Conservation (phyloP, 2,329 filamentous ascomycete species). For the Trichoderma sp. region DNA sequence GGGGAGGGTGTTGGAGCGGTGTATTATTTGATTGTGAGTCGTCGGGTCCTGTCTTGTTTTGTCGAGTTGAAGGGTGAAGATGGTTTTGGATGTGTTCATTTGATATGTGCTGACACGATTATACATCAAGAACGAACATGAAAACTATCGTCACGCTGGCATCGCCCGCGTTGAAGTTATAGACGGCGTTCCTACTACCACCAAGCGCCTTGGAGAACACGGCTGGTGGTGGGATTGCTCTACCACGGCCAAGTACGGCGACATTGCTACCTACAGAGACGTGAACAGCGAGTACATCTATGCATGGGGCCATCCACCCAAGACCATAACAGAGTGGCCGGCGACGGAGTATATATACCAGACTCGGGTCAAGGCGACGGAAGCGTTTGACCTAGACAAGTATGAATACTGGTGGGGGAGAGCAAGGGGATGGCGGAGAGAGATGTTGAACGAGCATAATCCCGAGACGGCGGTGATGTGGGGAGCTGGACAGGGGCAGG, state of each 20-base stretch:
- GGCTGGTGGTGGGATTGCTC: slow-evolving; percentile 38
- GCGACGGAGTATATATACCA: slow-evolving; percentile 36
- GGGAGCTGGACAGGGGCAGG: slow-evolving; percentile 39
- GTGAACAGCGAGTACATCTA: slow-evolving; percentile 40
- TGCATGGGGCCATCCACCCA: slow-evolving; percentile 39
- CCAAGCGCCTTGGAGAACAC: slow-evolving; percentile 27
- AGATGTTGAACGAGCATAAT: slow-evolving; percentile 32
- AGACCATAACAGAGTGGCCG: slow-evolving; percentile 27
- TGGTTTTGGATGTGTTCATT: not conserved
- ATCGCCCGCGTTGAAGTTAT: slow-evolving; percentile 37
- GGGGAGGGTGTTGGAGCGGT: slow-evolving; percentile 31
- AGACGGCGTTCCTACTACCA: slow-evolving; percentile 36
- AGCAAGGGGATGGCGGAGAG: slow-evolving; percentile 36
- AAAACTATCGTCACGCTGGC: slow-evolving; percentile 37
- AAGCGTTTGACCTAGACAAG: slow-evolving; percentile 37
- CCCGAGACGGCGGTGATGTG: slow-evolving; percentile 40
- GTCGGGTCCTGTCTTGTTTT: too few relatives aligned
- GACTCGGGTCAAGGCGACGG: slow-evolving; percentile 34
- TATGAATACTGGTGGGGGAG: slow-evolving; percentile 45
- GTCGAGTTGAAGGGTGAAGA: too few relatives aligned
- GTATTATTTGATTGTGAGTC: slow-evolving; percentile 38
- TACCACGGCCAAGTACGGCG: slow-evolving; percentile 37
- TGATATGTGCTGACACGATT: not conserved
- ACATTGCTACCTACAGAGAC: slow-evolving; percentile 39
- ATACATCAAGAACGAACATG: slow-evolving; percentile 29